phyloP scores from a whole-genome alignment of 441 rosid genomes.

The Populus tomentosa region DNA sequence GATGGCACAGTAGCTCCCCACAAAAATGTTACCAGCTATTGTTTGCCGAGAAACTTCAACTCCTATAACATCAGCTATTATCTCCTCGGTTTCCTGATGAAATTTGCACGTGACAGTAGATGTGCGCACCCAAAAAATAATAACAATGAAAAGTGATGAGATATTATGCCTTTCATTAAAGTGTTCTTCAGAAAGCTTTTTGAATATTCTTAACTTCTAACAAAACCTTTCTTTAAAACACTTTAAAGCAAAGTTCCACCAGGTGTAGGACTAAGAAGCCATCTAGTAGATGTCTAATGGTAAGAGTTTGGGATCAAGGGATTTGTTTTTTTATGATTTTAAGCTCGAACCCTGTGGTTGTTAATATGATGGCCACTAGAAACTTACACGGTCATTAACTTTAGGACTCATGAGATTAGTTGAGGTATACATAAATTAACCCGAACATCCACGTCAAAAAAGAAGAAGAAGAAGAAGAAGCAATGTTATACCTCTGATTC shows the following conservation, averaged over 20 bases:
- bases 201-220: not conserved
- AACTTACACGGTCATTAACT: too few species aligned
- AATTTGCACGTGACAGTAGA: not conserved
- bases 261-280: not conserved
- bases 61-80: conserved; percentile 86
- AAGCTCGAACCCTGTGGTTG: too few species aligned
- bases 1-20: conserved; percentile 73
- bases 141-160: too few species aligned
- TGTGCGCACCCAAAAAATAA: not conserved
- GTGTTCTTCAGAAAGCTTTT: not conserved
- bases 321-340: too few species aligned
- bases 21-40: conserved; percentile 79
- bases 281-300: too few species aligned
- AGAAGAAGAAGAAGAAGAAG: too few species aligned
- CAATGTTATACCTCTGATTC: not conserved
- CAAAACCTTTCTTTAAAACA: not conserved
- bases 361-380: too few species aligned
- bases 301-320: too few species aligned
- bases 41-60: conserved; percentile 90
- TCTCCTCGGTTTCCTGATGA: conserved; percentile 71
- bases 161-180: too few species aligned
- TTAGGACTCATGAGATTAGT: too few species aligned
- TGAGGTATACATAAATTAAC: too few species aligned
- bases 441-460: too few species aligned
- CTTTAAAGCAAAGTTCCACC: not conserved